Base-by-base conservation (phyloP, 129 eudicot genomes). In the Deinandra increscens region DNA sequence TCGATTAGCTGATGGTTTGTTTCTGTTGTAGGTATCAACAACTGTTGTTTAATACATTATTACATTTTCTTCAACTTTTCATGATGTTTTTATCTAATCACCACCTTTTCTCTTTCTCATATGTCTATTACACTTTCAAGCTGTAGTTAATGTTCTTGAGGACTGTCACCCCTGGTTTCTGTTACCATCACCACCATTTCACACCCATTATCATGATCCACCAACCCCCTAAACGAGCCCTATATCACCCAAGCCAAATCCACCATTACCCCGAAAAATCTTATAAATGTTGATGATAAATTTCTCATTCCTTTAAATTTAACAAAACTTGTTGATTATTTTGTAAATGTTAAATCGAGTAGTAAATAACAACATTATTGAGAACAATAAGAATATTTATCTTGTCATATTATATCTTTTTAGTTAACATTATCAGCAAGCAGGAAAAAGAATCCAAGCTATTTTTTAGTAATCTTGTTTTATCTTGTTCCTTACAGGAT, bases 1-100 rank as follows among this genome's bases (percentile, higher is more conserved):
- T n/a, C n/a, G n/a, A n/a, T n/a, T n/a, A n/a, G 49, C 49, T 19
- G 56, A 53, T 19, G 60, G 60, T 19, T 20, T 53, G 60, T 53
- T 53, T 53, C 33, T 53, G 9, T 19, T 53, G n/a, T 53, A 9
- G 60, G 20, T 53, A 53, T 53, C 60, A 17, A 33, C 33, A 20
- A 53, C 12, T 53, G 33, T 53, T 53, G 15, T 48, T 48, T 6
- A n/a, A n/a, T n/a, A n/a, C n/a, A n/a, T n/a, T n/a, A n/a, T n/a
- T n/a, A n/a, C n/a, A n/a, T n/a, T n/a, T n/a, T n/a, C n/a, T n/a
- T n/a, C n/a, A 46, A n/a, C 53, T 46, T 46, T n/a, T 46, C 18
- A 46, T 48, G 18, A 45, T 12, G 20, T 7, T 48, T 19, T 50
- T 15, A 49, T 51, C 19, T 46, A 5, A 46, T 14, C 14, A n/a